Evolutionary conservation across 176 grass and related monocot species (phyloP), one percentile per base, ranked within the genome.

Genomic region (Eragrostis curvula): DNA sequence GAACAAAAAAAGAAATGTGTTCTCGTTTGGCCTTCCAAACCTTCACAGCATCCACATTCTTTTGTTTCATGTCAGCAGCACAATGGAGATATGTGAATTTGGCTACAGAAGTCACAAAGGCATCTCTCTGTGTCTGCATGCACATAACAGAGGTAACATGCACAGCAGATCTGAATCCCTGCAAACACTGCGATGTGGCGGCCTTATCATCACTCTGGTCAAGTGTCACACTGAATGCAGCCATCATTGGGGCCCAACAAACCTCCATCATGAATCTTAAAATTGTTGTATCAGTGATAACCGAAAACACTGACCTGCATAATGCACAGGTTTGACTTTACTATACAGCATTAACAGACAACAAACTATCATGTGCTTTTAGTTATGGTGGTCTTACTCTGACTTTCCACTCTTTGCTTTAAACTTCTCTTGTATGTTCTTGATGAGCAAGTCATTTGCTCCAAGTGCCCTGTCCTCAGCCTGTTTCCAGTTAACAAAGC

Each of bases 41-140:
- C 92, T 99, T 99, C 49, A 99, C 89, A 72, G 96, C 93, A 96
- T 99, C 96, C 71, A 96, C 87, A 85, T 99, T 99, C 76, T 96
- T 99, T 78, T 99, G 96, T 84, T 99, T 99, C 93, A 99, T 99
- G 77, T 96, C 96, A 18, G 91, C 93, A 63, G 91, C 96, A 91
- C 88, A 99, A 84, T 99, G 96, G 71, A 99, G 96, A 75, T 91
- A 96, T 68, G 96, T 99, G 66, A 99, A 99, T 81, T 99, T 99
- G 56, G 96, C 96, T 56, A 99, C 93, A 58, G 96, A 95, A 56
- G 92, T 99, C 62, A 99, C 96, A 87, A 99, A 99, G 24, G 96
- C 96, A 88, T 99, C 96, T 84, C 96, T 88, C 70, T 99, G 96
- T 3, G 93, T 99, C 74, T 99, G 90, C 96, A 99, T 94, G 65